Evolutionary conservation across 2,329 filamentous ascomycete genomes (phyloP).

Genomic region (Xylariaceae sp.): DNA sequence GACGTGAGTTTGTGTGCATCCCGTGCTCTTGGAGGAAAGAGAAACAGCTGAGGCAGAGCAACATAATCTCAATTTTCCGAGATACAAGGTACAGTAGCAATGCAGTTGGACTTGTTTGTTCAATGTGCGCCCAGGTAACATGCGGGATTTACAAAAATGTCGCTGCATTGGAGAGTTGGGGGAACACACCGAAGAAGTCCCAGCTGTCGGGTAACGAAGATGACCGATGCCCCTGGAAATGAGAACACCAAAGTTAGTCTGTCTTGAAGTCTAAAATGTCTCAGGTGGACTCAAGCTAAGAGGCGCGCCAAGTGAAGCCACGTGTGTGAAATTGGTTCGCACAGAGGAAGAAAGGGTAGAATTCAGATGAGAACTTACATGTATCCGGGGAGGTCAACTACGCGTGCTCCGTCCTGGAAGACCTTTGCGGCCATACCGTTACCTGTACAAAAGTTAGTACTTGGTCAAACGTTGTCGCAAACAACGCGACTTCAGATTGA

Average conservation of each 20-base stretch:
- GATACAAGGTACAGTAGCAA: background rate
- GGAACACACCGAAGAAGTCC: conserved; percentile 62
- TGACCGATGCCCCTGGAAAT: conserved; percentile 61
- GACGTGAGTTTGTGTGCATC: no score
- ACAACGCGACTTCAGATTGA: background rate
- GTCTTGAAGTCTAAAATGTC: background rate
- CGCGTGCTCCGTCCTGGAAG: conserved; percentile 72
- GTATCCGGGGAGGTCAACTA: conserved; percentile 73
- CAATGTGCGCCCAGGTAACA: no score
- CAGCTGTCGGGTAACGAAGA: conserved; percentile 77
- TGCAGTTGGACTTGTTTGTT: no score
- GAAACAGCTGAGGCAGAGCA: no score
- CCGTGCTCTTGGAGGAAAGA: no score
- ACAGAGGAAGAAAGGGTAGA: background rate
- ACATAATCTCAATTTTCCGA: no score
- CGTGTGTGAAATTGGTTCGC: background rate
- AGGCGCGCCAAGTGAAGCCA: background rate
- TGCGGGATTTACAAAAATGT: no score
- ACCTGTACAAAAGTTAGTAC: conserved; percentile 47
- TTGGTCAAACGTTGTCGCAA: background rate
- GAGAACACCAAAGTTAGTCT: conserved; percentile 1
- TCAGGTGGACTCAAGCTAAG: no score
- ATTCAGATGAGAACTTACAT: conserved; percentile 57
- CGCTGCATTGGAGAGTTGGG: background rate
- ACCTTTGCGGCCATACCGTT: conserved; percentile 79